Percentiles rank a stretch among this genome's conserved stretches.
These are phyloP conservation scores for Boletus tylopilopsis DNA, from an alignment of 768 basidiomycete genomes.

Conservation along the genomic window DNA sequence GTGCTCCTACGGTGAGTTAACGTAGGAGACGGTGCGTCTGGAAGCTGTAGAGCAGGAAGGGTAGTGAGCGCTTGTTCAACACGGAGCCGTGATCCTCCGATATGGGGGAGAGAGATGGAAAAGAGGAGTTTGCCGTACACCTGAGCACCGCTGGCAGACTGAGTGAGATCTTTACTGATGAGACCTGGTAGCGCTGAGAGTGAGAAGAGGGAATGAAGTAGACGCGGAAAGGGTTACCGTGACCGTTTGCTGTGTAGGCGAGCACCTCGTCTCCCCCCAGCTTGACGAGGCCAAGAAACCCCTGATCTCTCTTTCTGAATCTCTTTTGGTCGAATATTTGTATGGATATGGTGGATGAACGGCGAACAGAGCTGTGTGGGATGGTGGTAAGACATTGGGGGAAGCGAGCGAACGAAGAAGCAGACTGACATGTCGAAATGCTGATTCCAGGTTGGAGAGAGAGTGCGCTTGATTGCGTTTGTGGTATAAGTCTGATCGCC, in stretches of 20 bases:
- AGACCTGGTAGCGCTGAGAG: slow-evolving; percentile 41
- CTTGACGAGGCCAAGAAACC: slow-evolving; percentile 58
- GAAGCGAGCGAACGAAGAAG: slow-evolving; percentile 5
- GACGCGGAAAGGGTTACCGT: slow-evolving; percentile 32
- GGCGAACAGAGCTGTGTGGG: slow-evolving; percentile 56
- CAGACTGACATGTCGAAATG: slow-evolving; percentile 75
- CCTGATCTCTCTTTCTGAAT: slow-evolving; percentile 86
- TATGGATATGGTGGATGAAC: slow-evolving; percentile 71
- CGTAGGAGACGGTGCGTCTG: slow-evolving; percentile 10
- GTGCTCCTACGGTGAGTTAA: slow-evolving; percentile 21
- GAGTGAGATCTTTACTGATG: slow-evolving; percentile 59
- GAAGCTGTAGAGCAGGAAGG: slow-evolving; percentile 14
- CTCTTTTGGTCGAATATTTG: slow-evolving; percentile 91
- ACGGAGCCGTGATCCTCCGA: slow-evolving; percentile 20
- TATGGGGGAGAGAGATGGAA: slow-evolving; percentile 44
- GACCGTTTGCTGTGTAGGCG: slow-evolving; percentile 41
- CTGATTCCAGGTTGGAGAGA: slow-evolving; percentile 81
- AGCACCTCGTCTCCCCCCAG: slow-evolving; percentile 54
- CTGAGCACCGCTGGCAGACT: slow-evolving; percentile 31
- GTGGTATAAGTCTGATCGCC: slow-evolving; percentile 81
- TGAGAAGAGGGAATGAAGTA: neutral
- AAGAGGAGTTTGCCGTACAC: slow-evolving; percentile 85
- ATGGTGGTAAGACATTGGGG: slow-evolving; percentile 3
- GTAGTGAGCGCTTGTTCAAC: slow-evolving; percentile 14
- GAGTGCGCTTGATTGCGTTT: slow-evolving; percentile 59